Evolutionary conservation across 2,329 filamentous ascomycete species (phyloP).

Genomic region (Pseudogymnoascus sp.): DNA sequence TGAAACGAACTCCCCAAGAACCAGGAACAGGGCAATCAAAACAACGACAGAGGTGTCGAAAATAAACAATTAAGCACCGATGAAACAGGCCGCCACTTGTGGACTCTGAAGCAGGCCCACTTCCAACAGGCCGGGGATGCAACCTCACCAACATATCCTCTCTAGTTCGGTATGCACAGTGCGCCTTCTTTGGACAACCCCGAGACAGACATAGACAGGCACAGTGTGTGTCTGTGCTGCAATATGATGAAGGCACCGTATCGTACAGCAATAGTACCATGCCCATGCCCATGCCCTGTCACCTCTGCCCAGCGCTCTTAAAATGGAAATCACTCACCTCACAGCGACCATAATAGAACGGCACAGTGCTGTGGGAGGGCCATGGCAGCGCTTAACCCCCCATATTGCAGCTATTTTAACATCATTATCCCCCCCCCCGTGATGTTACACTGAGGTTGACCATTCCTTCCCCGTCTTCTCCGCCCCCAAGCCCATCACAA

Average conservation of each 20-base stretch:
- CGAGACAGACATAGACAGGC: not conserved
- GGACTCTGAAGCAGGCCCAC: not conserved
- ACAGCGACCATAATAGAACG: not conserved
- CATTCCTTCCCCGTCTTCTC: not conserved
- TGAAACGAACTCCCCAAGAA: slow-evolving; percentile 5
- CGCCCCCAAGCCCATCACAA: not conserved
- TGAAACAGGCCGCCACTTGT: slow-evolving; percentile 1
- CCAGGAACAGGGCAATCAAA: not conserved
- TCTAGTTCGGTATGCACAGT: not conserved
- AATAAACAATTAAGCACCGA: slow-evolving; percentile 5
- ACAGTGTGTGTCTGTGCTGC: not conserved
- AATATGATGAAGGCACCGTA: not conserved
- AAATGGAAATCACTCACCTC: slow-evolving; percentile 5
- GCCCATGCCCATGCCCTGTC: not conserved
- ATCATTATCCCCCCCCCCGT: not conserved
- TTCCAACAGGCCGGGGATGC: slow-evolving; percentile 4
- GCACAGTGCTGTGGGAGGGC: not conserved
- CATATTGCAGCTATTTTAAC: not conserved
- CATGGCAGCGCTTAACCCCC: not conserved
- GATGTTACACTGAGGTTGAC: slow-evolving; percentile 3
- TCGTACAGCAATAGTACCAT: not conserved
- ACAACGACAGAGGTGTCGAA: not conserved
- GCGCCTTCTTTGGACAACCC: not conserved
- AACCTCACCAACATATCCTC: not conserved
- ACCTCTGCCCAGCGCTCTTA: not conserved